Conservation (phyloP, 441 rosid species). For the Raphanus hybrid region DNA sequence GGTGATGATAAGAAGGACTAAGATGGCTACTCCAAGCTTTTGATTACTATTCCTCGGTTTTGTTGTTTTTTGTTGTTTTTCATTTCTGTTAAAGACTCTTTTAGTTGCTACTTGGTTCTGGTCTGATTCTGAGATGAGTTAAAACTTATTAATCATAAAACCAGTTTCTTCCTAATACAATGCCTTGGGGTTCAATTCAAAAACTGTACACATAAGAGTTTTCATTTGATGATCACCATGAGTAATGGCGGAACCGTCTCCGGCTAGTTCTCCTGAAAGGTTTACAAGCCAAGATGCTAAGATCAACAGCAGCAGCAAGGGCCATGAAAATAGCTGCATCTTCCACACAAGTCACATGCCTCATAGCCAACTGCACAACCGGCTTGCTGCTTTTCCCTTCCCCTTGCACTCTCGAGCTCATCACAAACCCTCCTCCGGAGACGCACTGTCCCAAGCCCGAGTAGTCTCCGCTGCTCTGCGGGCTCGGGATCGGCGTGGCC, state of each 20-base stretch:
- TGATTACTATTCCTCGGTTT: constrained; percentile 17
- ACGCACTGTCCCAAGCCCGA: constrained; percentile 63
- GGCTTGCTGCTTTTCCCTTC: constrained; percentile 93
- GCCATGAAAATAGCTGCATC: constrained; percentile 99
- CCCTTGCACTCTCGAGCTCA: constrained; percentile 93
- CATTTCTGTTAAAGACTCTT: constrained; percentile 21
- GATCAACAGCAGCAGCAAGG: constrained; percentile 93
- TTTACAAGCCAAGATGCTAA: constrained; percentile 88
- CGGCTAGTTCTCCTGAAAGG: constrained; percentile 76
- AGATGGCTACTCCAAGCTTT: constrained; percentile 12
- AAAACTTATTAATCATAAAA: constrained; percentile 24
- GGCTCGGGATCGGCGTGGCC: constrained; percentile 84
- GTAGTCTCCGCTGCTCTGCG: constrained; percentile 93
- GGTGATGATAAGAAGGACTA: constrained; percentile 67
- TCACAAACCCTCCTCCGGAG: constrained; percentile 73
- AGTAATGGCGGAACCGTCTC: constrained; percentile 67
- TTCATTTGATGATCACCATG: constrained; percentile 45
- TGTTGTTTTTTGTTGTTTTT: constrained; percentile 11
- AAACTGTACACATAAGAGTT: constrained; percentile 39
- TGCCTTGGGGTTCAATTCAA: constrained; percentile 25
- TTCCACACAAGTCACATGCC: constrained; percentile 92
- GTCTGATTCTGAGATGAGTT: constrained; percentile 12
- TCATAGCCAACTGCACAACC: constrained; percentile 80
- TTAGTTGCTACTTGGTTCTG: constrained; percentile 24
- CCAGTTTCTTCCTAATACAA: constrained; percentile 27